These are phyloP conservation scores for Penicillium sp. DNA, from an alignment of 2,329 filamentous ascomycete genomes.

Conservation along the genomic window DNA sequence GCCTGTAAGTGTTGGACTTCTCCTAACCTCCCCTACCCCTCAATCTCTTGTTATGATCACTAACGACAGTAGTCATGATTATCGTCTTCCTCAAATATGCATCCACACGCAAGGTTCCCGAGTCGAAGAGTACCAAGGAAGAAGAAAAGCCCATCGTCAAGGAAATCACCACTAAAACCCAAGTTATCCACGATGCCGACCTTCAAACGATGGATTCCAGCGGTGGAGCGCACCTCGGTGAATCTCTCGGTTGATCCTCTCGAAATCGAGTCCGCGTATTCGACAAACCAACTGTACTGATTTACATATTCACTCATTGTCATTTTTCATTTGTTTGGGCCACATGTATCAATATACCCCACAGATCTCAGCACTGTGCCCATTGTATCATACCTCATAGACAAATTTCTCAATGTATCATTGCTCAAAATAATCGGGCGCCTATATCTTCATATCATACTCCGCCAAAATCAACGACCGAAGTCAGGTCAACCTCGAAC, in stretches of 20 bases:
- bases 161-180: constrained; percentile 30
- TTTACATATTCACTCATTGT: background rate
- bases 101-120: constrained; percentile 41
- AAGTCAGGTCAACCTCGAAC: too few relatives aligned
- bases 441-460: too few relatives aligned
- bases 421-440: background rate
- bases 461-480: too few relatives aligned
- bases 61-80: constrained; percentile 45
- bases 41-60: background rate
- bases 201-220: constrained; percentile 12
- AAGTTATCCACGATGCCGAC: constrained; percentile 18
- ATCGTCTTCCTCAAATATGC: constrained; percentile 50
- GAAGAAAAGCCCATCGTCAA: constrained; percentile 31
- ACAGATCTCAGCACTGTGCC: background rate
- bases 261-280: background rate
- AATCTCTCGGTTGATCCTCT: constrained; percentile 31
- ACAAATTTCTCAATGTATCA: background rate
- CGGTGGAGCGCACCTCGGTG: constrained; percentile 27
- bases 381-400: constrained; percentile 17
- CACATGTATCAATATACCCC: background rate
- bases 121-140: constrained; percentile 37
- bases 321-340: constrained; percentile 8
- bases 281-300: background rate
- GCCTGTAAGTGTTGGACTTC: constrained; percentile 43
- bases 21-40: background rate